phyloP scores from a whole-genome alignment of 768 basidiomycete species.

The Rhizopogon salebrosus region DNA sequence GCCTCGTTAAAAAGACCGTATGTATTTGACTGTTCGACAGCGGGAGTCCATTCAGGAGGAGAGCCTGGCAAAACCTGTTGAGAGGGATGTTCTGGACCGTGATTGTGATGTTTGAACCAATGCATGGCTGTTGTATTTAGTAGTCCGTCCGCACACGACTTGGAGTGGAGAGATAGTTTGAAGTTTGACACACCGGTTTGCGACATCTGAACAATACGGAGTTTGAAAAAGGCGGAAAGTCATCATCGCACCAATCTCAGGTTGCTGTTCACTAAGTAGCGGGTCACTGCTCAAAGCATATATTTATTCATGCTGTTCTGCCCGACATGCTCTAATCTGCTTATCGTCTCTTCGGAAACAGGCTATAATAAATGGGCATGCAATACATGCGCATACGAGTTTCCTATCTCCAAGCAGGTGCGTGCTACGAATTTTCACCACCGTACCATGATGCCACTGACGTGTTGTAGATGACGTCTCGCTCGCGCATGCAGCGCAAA shows the following conservation, averaged over 20 bases:
- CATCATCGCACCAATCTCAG: too few species aligned
- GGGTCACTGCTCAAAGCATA: too few species aligned
- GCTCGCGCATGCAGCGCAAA: constrained; percentile 83
- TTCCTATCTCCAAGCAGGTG: constrained; percentile 80
- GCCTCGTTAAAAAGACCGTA: constrained; percentile 55
- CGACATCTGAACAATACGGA: background rate
- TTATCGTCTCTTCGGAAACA: constrained; percentile 71
- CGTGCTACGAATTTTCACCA: constrained; percentile 4
- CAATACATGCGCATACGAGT: constrained; percentile 93
- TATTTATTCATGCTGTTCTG: constrained; percentile 75
- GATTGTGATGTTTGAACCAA: background rate
- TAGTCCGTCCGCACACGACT: too few species aligned
- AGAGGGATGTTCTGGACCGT: background rate
- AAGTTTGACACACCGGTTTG: background rate
- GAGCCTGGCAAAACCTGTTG: background rate
- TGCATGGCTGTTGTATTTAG: background rate
- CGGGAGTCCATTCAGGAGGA: constrained; percentile 57
- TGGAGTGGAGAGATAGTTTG: background rate
- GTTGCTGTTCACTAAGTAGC: too few species aligned
- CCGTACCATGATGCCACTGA: background rate
- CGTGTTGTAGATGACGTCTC: constrained; percentile 73
- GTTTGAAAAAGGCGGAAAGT: background rate
- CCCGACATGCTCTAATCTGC: constrained; percentile 87
- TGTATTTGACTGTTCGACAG: constrained; percentile 44
- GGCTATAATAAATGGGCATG: constrained; percentile 92